A percentile compares a stretch with the other conserved stretches of the same genome.
Evolutionary conservation across 2,329 filamentous ascomycete genomes (phyloP).

Genomic region (Aspergillaceae sp.): DNA sequence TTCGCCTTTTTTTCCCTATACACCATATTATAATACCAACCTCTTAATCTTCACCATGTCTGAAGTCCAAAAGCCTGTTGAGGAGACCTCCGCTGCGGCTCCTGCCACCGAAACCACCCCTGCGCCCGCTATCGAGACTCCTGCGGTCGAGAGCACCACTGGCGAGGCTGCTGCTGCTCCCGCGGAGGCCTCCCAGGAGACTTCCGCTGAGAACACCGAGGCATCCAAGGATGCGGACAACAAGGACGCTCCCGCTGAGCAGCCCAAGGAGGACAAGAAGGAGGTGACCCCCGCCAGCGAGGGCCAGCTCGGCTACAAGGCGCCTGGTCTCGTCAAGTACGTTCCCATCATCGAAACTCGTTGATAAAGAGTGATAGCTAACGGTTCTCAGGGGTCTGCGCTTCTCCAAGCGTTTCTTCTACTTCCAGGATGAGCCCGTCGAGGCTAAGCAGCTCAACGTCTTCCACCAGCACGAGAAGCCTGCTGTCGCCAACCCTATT

Average conservation of each 20-base stretch:
- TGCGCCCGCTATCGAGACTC: constrained; percentile 37
- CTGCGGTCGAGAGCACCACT: constrained; percentile 23
- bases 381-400: constrained; percentile 61
- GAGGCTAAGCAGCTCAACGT: constrained; percentile 63
- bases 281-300: constrained; percentile 66
- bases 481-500: constrained; percentile 65
- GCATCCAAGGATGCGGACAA: constrained; percentile 26
- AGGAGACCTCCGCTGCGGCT: constrained; percentile 44
- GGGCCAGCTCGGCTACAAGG: constrained; percentile 83
- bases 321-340: constrained; percentile 81
- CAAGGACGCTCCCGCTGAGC: constrained; percentile 28
- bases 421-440: constrained; percentile 66
- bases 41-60: constrained; percentile 50
- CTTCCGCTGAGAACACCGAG: constrained; percentile 26
- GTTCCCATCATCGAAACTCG: constrained; percentile 22
- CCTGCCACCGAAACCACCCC: constrained; percentile 28
- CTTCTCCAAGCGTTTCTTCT: constrained; percentile 90
- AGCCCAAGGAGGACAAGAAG: constrained; percentile 25
- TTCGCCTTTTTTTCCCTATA: background rate
- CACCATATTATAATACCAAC: background rate
- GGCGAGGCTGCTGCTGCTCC: constrained; percentile 19
- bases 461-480: constrained; percentile 86
- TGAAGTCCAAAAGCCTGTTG: constrained; percentile 63
- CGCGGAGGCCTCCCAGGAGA: constrained; percentile 26
- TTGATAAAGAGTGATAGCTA: background rate